These are phyloP conservation scores for Ogataea hybrid DNA, from an alignment of 1,139 yeast species.

Conservation along the genomic window DNA sequence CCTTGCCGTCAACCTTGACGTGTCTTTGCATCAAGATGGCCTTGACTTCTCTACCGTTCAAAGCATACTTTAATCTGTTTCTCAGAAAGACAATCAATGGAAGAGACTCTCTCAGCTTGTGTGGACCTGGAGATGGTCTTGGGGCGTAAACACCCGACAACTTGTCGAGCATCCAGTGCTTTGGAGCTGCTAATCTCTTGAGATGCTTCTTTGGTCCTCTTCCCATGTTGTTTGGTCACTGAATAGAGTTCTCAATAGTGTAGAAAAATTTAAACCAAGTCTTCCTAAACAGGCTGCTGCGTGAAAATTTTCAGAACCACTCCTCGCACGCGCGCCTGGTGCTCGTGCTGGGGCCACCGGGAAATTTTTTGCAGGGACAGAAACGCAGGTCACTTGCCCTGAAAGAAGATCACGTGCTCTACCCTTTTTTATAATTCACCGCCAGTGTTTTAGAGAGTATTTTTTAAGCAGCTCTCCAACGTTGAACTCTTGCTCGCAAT, in stretches of 20 bases:
- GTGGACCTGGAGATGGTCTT: conserved; percentile 99
- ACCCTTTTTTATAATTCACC: conserved; percentile 1
- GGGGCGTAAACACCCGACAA: conserved; percentile 99
- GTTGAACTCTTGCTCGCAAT: conserved; percentile 46
- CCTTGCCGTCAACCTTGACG: conserved; percentile 98
- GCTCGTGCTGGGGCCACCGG: conserved; percentile 2
- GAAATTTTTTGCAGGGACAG: conserved; percentile 7
- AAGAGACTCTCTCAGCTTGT: conserved; percentile 98
- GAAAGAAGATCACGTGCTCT: conserved; percentile 3
- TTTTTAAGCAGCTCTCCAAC: conserved; percentile 49
- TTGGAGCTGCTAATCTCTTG: conserved; percentile 99
- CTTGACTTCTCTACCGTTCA: conserved; percentile 99
- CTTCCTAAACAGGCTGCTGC: conserved; percentile 9
- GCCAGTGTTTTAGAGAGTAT: conserved; percentile 37
- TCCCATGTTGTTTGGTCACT: conserved; percentile 62
- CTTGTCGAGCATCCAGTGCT: conserved; percentile 99
- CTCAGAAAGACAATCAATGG: conserved; percentile 97
- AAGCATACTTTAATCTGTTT: conserved; percentile 99
- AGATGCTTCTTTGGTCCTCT: conserved; percentile 99
- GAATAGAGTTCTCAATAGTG: conserved; percentile 11
- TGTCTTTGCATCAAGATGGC: conserved; percentile 99
- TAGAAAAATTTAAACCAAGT: conserved; percentile 11
- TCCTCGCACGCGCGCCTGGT: conserved; percentile 8
- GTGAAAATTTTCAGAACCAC: conserved; percentile 18
- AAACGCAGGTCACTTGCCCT: conserved; percentile 15